Base-by-base conservation (phyloP, 805 yeast genomes). In the Ogataea saltuana region DNA sequence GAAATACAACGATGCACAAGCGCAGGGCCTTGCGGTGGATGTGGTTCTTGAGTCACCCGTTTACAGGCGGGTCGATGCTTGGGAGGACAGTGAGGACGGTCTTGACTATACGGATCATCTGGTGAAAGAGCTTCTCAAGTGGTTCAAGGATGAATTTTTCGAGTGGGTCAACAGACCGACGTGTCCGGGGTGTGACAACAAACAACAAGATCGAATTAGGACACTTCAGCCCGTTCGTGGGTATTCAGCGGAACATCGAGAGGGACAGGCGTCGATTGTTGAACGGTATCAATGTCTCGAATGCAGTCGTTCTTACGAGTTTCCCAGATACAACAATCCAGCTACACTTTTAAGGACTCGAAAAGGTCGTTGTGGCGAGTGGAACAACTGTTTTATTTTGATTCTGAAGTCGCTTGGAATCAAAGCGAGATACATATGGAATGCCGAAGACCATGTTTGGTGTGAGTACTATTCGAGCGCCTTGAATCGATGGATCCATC, bases 371-470 rank as follows among this genome's bases (percentile, higher is more conserved):
- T 91, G 98, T 64, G 98, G 98, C 1, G 98, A 91, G 61, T 91
- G 96, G 95, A 91, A 90, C 42, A 85, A 86, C 53, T 80, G 91
- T 49, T 89, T 90, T 59, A 73, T 85, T 33, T 67, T 88, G 26
- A 65, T 89, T 2, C 65, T 90, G 41, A 71, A 81, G 20, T 79
- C 96, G 0, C 66, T 90, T 32, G 86, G 83, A 0, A 57, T 80
- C 4, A 69, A 79, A 20, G 77, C 78, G 1, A 66, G 98, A 39
- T 89, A 84, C 56, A 68, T 90, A 2, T 87, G 95, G 95, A 89
- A 88, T 61, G 69, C 76, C 6, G 98, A 91, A 60, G 98, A 91
- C 60, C 98, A 91, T 61, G 97, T 88, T 1, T 91, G 98, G 98
- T 85, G 95, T 55, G 98, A 91, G 58, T 83, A 85, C 54, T 90